phyloP scores from a whole-genome alignment of 306 rosid genomes.

The Prunus dulcis region DNA sequence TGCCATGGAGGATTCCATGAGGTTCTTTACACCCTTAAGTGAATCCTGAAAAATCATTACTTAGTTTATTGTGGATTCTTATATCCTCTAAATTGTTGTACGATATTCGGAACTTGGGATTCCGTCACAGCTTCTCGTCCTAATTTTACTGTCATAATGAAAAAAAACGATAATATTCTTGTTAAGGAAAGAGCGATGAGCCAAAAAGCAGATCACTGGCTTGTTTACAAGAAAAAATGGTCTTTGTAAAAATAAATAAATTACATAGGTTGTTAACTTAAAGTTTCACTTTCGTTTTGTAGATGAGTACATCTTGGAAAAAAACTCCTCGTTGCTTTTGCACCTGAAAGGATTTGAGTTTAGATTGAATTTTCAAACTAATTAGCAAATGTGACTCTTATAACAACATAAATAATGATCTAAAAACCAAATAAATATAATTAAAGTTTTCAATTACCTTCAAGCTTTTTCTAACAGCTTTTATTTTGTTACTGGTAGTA shows the following conservation, averaged over 20 bases:
- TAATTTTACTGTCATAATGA: no score
- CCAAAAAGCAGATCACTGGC: no score
- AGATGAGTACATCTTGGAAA: not conserved
- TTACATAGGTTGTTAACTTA: not conserved
- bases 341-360: constrained; percentile 10
- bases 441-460: constrained; percentile 21
- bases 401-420: not conserved
- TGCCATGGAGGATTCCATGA: no score
- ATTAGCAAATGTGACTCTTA: not conserved
- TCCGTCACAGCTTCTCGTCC: no score
- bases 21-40: no score
- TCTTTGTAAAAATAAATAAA: not conserved
- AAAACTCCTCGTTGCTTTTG: constrained; percentile 2
- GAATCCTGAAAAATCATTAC: no score
- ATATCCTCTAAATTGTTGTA: no score
- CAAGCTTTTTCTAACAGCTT: constrained; percentile 10
- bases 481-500: constrained; percentile 12
- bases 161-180: no score
- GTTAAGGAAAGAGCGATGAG: no score
- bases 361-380: not conserved
- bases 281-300: constrained; percentile 11
- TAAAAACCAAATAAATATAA: not conserved
- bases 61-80: no score
- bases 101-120: no score
- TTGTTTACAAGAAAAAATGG: no score